Percentiles rank a stretch among this genome's conserved stretches.
Conservation (phyloP, 2,329 filamentous ascomycete species). For the Thermochaetoides dissita region DNA sequence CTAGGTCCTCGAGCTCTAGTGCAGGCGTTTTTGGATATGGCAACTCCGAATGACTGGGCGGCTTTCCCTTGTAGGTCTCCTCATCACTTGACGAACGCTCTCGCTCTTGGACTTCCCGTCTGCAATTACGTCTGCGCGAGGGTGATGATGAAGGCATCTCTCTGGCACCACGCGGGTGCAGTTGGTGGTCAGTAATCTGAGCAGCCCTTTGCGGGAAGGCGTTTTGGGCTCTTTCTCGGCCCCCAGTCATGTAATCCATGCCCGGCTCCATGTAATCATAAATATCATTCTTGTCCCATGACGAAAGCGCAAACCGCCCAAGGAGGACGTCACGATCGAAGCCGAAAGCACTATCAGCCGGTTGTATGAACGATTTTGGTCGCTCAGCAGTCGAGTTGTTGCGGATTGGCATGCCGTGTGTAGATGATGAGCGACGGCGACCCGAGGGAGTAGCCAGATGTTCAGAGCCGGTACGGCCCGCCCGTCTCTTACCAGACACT, state of each 20-base stretch:
- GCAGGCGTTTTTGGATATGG: conserved; percentile 4
- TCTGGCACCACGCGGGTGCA: conserved; percentile 13
- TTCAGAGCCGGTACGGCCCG: conserved; percentile 6
- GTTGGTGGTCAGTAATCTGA: conserved; percentile 21
- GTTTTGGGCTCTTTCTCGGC: conserved; percentile 2
- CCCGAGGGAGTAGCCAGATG: conserved; percentile 8
- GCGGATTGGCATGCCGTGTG: conserved; percentile 4
- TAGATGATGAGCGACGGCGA: conserved; percentile 22
- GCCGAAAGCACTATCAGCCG: background rate
- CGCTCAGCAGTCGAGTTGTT: conserved; percentile 5
- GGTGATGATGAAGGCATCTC: conserved; percentile 18
- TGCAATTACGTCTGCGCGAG: conserved; percentile 14
- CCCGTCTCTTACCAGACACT: conserved; percentile 12
- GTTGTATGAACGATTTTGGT: conserved; percentile 5
- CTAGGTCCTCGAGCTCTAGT: conserved; percentile 8
- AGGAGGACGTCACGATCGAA: too few relatives aligned
- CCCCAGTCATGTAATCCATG: conserved; percentile 7
- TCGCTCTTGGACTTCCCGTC: conserved; percentile 18
- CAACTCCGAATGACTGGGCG: conserved; percentile 14
- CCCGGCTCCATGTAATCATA: conserved; percentile 14
- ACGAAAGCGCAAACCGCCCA: too few relatives aligned
- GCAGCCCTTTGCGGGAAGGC: conserved; percentile 16
- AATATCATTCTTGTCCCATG: conserved; percentile 5
- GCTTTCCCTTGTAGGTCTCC: conserved; percentile 17
- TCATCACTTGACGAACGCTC: conserved; percentile 29